A percentile compares a stretch with the other conserved stretches of the same genome.
These are phyloP conservation scores for Apostasia ramifera DNA, from an alignment of 106 monocot genomes.

Conservation along the genomic window DNA sequence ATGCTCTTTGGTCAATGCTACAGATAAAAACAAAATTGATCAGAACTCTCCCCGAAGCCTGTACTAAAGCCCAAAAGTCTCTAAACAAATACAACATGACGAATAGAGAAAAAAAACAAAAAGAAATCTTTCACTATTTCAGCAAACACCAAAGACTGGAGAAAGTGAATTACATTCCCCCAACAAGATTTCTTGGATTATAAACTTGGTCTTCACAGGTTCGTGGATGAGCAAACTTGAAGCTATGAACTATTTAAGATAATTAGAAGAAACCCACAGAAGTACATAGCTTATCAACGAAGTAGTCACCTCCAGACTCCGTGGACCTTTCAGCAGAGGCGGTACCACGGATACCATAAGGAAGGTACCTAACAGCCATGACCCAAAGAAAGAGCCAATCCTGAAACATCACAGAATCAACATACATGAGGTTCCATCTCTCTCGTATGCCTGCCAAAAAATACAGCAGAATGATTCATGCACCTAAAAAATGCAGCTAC, in stretches of 20 bases:
- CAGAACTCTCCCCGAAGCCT: no score
- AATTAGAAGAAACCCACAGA: conserved; percentile 81
- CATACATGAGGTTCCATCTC: neutral
- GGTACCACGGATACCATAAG: conserved; percentile 92
- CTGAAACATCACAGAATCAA: conserved; percentile 29
- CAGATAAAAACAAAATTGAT: no score
- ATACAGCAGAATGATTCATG: neutral
- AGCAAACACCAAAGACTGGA: no score
- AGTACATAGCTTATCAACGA: conserved; percentile 67
- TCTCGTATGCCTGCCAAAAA: no score
- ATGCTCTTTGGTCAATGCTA: no score
- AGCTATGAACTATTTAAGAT: conserved; percentile 49
- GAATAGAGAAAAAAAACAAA: no score
- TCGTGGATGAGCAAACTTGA: neutral
- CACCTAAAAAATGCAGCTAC: neutral
- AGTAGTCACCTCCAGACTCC: conserved; percentile 80
- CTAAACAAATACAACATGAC: no score
- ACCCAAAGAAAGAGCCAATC: conserved; percentile 63
- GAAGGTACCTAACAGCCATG: conserved; percentile 87
- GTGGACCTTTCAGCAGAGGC: conserved; percentile 70
- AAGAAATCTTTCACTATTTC: no score
- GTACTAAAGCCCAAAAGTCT: no score
- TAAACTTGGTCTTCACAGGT: neutral
- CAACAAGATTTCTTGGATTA: neutral
- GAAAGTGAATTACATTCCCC: no score